A percentile compares a stretch with the other conserved stretches of the same genome.
Evolutionary conservation across 2,329 filamentous ascomycete species (phyloP).

Genomic region (Ophidiomyces ophidiicola): DNA sequence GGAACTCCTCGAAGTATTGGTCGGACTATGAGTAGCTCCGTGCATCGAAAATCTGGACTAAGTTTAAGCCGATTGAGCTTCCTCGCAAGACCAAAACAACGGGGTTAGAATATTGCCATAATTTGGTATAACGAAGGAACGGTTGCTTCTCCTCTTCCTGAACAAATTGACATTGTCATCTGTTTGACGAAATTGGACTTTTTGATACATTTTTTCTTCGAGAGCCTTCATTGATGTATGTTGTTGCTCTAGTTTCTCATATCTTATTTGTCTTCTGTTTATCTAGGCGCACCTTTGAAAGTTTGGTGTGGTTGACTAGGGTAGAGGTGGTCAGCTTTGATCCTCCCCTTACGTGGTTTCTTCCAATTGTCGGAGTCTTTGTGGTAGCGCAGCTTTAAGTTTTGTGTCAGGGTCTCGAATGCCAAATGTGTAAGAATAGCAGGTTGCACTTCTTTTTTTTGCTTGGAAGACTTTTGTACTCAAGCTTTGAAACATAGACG

Average conservation of each 20-base stretch:
- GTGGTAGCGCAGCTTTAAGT: not conserved
- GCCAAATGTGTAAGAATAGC: not conserved
- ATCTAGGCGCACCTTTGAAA: no score
- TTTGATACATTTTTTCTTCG: not conserved
- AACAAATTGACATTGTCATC: not conserved
- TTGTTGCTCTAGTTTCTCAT: no score
- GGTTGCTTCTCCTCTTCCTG: not conserved
- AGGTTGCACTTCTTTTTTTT: no score
- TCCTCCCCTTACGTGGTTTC: no score
- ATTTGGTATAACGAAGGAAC: not conserved
- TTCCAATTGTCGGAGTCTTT: no score
- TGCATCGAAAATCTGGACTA: slow-evolving; percentile 24
- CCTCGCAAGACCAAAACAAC: slow-evolving; percentile 36
- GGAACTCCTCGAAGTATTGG: slow-evolving; percentile 24
- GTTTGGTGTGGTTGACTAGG: no score
- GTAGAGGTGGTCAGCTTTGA: no score
- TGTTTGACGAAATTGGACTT: not conserved
- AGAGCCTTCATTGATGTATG: no score
- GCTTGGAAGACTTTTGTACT: not conserved
- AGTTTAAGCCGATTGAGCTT: slow-evolving; percentile 39
- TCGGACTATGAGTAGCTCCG: slow-evolving; percentile 19
- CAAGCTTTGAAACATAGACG: no score
- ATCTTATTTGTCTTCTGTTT: not conserved
- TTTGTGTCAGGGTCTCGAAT: not conserved
- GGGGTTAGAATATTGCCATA: slow-evolving; percentile 18